Conservation (phyloP, 371 early-diverging fungal genomes). For the Apophysomyces trapeziformis region DNA sequence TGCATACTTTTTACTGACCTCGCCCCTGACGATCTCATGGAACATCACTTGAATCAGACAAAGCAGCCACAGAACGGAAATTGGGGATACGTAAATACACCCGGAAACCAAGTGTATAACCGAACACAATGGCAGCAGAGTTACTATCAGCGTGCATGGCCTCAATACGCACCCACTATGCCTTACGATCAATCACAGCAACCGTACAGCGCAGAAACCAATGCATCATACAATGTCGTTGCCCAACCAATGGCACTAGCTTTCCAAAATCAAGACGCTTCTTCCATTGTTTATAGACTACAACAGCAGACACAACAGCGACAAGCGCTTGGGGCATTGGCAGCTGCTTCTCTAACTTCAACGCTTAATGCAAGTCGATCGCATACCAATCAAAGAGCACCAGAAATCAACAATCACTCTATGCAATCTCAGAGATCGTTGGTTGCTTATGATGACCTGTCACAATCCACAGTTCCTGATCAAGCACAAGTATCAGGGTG, state of each 20-base stretch:
- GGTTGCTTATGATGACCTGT: conserved; percentile 19
- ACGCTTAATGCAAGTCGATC: conserved; percentile 16
- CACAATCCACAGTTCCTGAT: neutral
- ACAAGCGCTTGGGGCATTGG: conserved; percentile 27
- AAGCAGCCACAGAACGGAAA: neutral
- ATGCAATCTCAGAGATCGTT: conserved; percentile 9
- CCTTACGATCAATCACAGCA: neutral
- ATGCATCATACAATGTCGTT: neutral
- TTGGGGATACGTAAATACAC: neutral
- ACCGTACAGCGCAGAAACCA: neutral
- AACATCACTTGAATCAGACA: neutral
- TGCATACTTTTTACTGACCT: neutral
- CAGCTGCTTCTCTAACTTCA: conserved; percentile 35
- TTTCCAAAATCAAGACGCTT: conserved; percentile 10
- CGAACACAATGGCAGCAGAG: neutral
- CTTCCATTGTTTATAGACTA: conserved; percentile 26
- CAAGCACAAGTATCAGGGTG: conserved; percentile 15
- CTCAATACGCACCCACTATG: neutral
- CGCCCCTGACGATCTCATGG: neutral
- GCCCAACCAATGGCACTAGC: neutral
- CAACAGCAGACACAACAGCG: conserved; percentile 41
- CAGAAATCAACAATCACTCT: conserved; percentile 3
- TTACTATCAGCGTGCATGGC: neutral
- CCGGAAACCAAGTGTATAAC: neutral
- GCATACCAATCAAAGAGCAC: conserved; percentile 9